phyloP scores from a whole-genome alignment of 768 basidiomycete genomes.

The Panaeolus cyanescens region DNA sequence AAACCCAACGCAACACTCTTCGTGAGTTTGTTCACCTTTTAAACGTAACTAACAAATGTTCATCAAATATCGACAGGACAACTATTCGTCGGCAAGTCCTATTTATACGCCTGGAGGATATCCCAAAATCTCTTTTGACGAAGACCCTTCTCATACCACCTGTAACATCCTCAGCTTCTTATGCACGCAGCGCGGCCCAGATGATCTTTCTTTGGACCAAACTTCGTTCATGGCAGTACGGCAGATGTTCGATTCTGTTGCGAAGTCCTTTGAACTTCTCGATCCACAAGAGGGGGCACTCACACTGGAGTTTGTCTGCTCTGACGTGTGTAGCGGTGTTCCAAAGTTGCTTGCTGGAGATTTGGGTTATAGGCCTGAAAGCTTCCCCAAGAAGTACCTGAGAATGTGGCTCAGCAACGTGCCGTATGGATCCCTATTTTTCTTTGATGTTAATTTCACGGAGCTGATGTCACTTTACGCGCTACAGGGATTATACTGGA shows the following conservation, averaged over 20 bases:
- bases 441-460: not conserved
- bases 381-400: slow-evolving; percentile 15
- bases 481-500: slow-evolving; percentile 17
- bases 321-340: slow-evolving; percentile 11
- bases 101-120: slow-evolving; percentile 5
- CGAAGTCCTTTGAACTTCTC: slow-evolving; percentile 1
- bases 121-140: slow-evolving; percentile 3
- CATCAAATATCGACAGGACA: not conserved
- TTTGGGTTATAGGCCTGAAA: slow-evolving; percentile 12
- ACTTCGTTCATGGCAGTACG: slow-evolving; percentile 8
- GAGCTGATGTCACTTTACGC: not conserved
- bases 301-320: slow-evolving; percentile 10
- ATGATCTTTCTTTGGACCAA: not conserved
- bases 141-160: not conserved
- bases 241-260: slow-evolving; percentile 13
- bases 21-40: slow-evolving; percentile 5
- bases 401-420: slow-evolving; percentile 23
- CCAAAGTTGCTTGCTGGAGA: slow-evolving; percentile 17
- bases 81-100: not conserved
- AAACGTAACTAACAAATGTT: not conserved
- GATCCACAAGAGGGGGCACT: not conserved
- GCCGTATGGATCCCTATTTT: slow-evolving; percentile 20
- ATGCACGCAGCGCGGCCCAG: not conserved
- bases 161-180: not conserved
- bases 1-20: slow-evolving; percentile 21